Evolutionary conservation across 2,329 filamentous ascomycete genomes (phyloP).

Genomic region (Aspergillus fijiensis): DNA sequence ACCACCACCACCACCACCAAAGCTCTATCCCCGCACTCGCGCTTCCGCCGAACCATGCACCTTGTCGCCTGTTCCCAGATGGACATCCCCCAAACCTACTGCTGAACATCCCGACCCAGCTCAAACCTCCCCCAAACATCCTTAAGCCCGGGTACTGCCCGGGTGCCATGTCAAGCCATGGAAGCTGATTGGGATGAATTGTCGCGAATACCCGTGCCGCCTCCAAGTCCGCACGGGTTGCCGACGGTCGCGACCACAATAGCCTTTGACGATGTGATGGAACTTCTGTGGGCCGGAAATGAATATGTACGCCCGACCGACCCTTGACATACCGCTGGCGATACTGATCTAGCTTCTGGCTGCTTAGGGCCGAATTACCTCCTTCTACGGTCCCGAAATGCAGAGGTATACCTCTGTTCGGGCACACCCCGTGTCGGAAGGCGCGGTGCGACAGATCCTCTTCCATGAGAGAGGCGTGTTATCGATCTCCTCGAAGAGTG

Average conservation of each 20-base stretch:
- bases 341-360: conserved; percentile 14
- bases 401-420: conserved; percentile 88
- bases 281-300: conserved; percentile 90
- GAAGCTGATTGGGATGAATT: conserved; percentile 62
- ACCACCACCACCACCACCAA: conserved; percentile 12
- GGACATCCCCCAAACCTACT: conserved; percentile 28
- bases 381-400: conserved; percentile 82
- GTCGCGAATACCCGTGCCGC: conserved; percentile 76
- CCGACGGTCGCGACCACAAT: conserved; percentile 74
- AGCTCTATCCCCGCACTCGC: conserved; percentile 38
- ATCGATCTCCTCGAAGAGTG: conserved; percentile 74
- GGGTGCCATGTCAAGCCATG: conserved; percentile 35
- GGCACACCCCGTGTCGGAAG: conserved; percentile 71
- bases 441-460: conserved; percentile 80
- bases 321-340: neutral
- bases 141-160: conserved; percentile 12
- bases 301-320: conserved; percentile 65
- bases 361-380: conserved; percentile 76
- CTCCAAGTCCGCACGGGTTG: conserved; percentile 68
- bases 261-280: conserved; percentile 84
- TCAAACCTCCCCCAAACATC: neutral
- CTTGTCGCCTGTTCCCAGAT: conserved; percentile 31
- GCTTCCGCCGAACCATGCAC: conserved; percentile 36
- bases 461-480: conserved; percentile 90
- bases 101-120: conserved; percentile 3